These are phyloP conservation scores for Talaromyces sp. DNA, from an alignment of 2,329 filamentous ascomycete species.

Conservation along the genomic window DNA sequence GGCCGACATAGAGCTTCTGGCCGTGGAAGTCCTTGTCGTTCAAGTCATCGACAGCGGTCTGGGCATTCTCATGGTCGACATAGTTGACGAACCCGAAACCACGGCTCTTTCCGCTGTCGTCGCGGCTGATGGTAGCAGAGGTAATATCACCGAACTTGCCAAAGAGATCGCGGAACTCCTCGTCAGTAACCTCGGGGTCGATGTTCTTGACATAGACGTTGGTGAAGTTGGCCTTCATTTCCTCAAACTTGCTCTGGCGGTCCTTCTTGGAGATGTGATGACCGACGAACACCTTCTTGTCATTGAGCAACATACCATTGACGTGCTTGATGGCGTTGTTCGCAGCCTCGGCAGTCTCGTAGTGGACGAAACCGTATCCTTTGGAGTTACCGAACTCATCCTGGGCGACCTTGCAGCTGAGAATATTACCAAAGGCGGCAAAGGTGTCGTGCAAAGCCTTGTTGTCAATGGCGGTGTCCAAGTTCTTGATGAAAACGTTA, in stretches of 20 bases:
- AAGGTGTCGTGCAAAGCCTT: slow-evolving; percentile 99
- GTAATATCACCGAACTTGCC: slow-evolving; percentile 92
- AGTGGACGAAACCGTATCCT: slow-evolving; percentile 98
- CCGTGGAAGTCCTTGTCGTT: slow-evolving; percentile 89
- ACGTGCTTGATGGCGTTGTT: slow-evolving; percentile 98
- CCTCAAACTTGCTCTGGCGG: slow-evolving; percentile 99
- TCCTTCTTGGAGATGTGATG: slow-evolving; percentile 99
- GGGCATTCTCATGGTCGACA: slow-evolving; percentile 82
- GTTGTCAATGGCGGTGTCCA: slow-evolving; percentile 98
- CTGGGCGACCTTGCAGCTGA: slow-evolving; percentile 99
- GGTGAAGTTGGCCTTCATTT: slow-evolving; percentile 99
- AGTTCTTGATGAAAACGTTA: slow-evolving; percentile 99
- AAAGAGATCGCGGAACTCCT: slow-evolving; percentile 91
- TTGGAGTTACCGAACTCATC: slow-evolving; percentile 96
- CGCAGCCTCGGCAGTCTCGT: slow-evolving; percentile 97
- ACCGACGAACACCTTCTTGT: slow-evolving; percentile 99
- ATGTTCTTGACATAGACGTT: slow-evolving; percentile 99
- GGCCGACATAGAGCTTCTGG: slow-evolving; percentile 95
- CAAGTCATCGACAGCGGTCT: slow-evolving; percentile 82
- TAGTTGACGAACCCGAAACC: slow-evolving; percentile 97
- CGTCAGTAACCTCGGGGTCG: slow-evolving; percentile 75
- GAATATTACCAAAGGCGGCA: slow-evolving; percentile 96
- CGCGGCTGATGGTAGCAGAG: slow-evolving; percentile 87
- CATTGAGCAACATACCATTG: slow-evolving; percentile 98
- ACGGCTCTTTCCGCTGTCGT: slow-evolving; percentile 85